A percentile compares a stretch with the other conserved stretches of the same genome.
Evolutionary conservation across 2,329 filamentous ascomycete genomes (phyloP).

Genomic region (Acephala macrosclerotiorum): DNA sequence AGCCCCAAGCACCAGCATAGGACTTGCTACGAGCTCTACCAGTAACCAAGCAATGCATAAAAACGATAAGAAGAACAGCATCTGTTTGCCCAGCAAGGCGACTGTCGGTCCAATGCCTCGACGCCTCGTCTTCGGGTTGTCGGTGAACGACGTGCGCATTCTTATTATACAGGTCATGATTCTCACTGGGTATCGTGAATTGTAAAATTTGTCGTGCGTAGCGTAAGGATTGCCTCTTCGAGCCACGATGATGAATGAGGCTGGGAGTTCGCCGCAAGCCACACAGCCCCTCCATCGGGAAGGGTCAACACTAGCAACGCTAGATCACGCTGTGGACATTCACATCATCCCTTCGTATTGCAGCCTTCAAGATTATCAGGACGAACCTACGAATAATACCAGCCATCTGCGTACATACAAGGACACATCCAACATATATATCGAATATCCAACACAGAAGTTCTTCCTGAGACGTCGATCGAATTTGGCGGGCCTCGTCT

Average conservation of each 20-base stretch:
- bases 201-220: neutral
- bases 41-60: neutral
- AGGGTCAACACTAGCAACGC: conserved; percentile 13
- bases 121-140: neutral
- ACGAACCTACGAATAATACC: neutral
- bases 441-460: neutral
- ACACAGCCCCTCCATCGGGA: conserved; percentile 21
- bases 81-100: neutral
- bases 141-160: neutral
- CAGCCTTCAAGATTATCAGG: neutral
- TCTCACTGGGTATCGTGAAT: neutral
- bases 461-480: neutral
- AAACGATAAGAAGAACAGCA: neutral
- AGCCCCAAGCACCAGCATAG: neutral
- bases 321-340: conserved; percentile 3
- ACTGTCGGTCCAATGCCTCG: no score
- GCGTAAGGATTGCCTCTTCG: conserved; percentile 17
- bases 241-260: conserved; percentile 21
- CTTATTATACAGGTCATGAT: neutral
- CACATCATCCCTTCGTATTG: neutral
- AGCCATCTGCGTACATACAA: neutral
- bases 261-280: conserved; percentile 18
- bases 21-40: neutral
- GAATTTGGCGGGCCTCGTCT: neutral
- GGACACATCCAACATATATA: conserved; percentile 9